These are phyloP conservation scores for Andrographis paniculata DNA, from an alignment of 305 asterid species.

Conservation along the genomic window DNA sequence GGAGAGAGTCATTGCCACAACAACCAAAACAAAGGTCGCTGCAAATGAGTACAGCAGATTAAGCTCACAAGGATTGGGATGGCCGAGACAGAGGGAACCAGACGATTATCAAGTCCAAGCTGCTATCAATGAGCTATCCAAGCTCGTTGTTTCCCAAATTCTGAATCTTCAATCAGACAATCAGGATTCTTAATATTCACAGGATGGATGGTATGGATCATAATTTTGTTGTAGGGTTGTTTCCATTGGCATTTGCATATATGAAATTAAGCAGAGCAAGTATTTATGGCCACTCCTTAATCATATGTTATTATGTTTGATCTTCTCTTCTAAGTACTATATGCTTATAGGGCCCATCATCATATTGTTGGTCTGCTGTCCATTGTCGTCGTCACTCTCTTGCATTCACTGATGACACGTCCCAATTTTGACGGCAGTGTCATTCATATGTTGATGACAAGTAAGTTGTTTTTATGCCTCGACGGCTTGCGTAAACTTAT, in stretches of 20 bases:
- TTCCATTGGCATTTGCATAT: too few species aligned
- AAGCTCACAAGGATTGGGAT: constrained; percentile 34
- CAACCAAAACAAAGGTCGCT: constrained; percentile 58
- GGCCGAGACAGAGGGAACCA: constrained; percentile 33
- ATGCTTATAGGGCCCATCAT: too few species aligned
- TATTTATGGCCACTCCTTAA: not conserved
- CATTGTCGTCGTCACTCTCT: not conserved
- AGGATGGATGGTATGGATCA: not conserved
- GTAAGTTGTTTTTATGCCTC: too few species aligned
- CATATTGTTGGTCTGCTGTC: constrained; percentile 4
- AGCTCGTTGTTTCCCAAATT: constrained; percentile 57
- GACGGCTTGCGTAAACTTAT: too few species aligned
- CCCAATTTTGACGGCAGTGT: too few species aligned
- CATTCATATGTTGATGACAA: too few species aligned
- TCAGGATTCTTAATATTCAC: constrained; percentile 26
- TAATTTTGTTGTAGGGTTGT: not conserved
- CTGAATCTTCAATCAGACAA: constrained; percentile 48
- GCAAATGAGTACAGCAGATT: constrained; percentile 51
- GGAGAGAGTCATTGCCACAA: constrained; percentile 47
- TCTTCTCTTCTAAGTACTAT: too few species aligned
- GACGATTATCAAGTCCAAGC: constrained; percentile 65
- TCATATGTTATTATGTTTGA: constrained; percentile 5
- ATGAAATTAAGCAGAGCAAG: not conserved
- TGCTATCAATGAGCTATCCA: constrained; percentile 62
- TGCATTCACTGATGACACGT: not conserved